Percentiles rank a stretch among this genome's conserved stretches.
phyloP scores from a whole-genome alignment of 208 protist genomes.

The Leishmania tropica region DNA sequence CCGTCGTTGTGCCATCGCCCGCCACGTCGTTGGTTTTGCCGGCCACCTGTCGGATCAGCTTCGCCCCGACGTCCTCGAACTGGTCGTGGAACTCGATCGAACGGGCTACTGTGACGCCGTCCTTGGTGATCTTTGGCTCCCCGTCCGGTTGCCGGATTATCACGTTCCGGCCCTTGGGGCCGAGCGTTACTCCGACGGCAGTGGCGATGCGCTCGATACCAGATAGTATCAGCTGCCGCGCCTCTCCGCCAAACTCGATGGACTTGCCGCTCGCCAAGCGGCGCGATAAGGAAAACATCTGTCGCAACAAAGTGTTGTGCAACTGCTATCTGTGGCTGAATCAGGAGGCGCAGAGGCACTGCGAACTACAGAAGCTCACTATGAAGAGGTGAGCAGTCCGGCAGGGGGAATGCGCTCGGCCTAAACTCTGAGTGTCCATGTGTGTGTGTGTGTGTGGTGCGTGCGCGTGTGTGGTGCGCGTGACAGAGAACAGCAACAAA shows the following conservation, averaged over 20 bases:
- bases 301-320: background rate
- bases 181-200: constrained; percentile 98
- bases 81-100: constrained; percentile 98
- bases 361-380: background rate
- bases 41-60: constrained; percentile 96
- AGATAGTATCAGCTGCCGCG: constrained; percentile 93
- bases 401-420: background rate
- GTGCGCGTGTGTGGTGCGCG: background rate
- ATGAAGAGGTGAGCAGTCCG: background rate
- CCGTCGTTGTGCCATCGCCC: constrained; percentile 99
- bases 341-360: background rate
- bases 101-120: constrained; percentile 99
- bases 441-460: background rate
- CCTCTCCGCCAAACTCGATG: constrained; percentile 96
- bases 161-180: constrained; percentile 99
- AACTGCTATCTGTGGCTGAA: background rate
- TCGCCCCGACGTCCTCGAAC: constrained; percentile 98
- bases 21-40: constrained; percentile 98
- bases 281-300: constrained; percentile 38
- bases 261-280: constrained; percentile 85
- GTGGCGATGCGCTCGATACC: constrained; percentile 98
- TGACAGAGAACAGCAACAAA: background rate
- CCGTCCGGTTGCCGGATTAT: constrained; percentile 98
- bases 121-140: constrained; percentile 99
- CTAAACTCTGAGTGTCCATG: background rate